Conservation (phyloP, 2,329 filamentous ascomycete genomes). For the Verticillium tricorpus region DNA sequence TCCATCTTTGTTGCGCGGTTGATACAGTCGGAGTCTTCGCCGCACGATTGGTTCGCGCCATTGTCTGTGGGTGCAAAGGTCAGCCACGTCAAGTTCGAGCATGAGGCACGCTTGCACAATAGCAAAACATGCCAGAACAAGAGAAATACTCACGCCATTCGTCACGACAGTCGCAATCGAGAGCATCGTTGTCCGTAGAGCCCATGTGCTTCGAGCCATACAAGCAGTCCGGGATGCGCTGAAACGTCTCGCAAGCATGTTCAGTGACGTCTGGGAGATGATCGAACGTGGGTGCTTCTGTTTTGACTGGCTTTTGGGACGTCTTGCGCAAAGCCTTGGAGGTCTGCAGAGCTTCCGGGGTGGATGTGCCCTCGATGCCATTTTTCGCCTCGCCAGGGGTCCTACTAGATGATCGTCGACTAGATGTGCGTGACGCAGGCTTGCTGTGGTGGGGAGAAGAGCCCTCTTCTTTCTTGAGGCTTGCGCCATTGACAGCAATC, state of each 20-base stretch:
- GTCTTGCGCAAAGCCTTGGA: conserved; percentile 44
- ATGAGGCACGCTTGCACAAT: neutral
- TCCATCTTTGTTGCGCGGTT: conserved; percentile 98
- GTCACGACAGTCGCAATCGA: conserved; percentile 93
- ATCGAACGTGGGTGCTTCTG: conserved; percentile 62
- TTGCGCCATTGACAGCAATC: conserved; percentile 27
- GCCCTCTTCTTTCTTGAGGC: conserved; percentile 35
- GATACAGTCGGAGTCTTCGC: conserved; percentile 96
- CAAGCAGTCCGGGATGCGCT: conserved; percentile 77
- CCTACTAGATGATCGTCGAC: conserved; percentile 19
- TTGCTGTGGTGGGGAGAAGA: conserved; percentile 35
- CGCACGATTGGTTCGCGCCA: conserved; percentile 77
- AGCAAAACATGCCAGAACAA: conserved; percentile 1
- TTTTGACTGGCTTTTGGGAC: conserved; percentile 38
- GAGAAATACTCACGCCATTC: conserved; percentile 76
- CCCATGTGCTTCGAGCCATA: conserved; percentile 92
- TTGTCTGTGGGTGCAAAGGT: conserved; percentile 37
- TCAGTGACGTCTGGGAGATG: conserved; percentile 74
- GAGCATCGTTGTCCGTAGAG: conserved; percentile 79
- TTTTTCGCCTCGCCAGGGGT: conserved; percentile 42
- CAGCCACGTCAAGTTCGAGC: conserved; percentile 12
- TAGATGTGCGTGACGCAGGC: conserved; percentile 30
- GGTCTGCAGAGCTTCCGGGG: conserved; percentile 48
- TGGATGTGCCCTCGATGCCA: conserved; percentile 42
- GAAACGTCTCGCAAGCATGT: conserved; percentile 72